Conservation (phyloP, 148 eudicot species). For the Chenopodium berlandieri region DNA sequence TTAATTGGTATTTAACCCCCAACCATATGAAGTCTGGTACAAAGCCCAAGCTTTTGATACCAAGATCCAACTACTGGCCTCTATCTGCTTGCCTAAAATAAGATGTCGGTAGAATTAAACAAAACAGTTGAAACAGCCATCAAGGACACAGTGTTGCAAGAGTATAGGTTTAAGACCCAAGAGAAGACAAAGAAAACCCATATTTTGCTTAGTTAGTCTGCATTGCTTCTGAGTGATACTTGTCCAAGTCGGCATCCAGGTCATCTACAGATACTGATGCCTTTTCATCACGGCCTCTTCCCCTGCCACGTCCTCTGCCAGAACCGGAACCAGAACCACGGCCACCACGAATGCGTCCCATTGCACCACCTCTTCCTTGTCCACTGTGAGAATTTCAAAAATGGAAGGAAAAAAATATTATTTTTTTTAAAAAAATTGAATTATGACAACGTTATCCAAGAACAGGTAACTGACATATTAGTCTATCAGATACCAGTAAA, state of each 20-base stretch:
- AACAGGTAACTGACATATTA: background rate
- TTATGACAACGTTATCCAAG: background rate
- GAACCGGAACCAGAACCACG: constrained; percentile 51
- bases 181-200: constrained; percentile 14
- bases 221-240: constrained; percentile 78
- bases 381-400: constrained; percentile 44
- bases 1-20: constrained; percentile 25
- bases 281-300: constrained; percentile 66
- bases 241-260: constrained; percentile 92
- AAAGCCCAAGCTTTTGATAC: constrained; percentile 39
- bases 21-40: constrained; percentile 28
- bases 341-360: constrained; percentile 60
- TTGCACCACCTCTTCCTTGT: constrained; percentile 64
- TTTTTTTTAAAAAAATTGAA: background rate
- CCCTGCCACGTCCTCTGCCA: constrained; percentile 58
- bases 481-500: background rate
- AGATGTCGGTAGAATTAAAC: constrained; percentile 31
- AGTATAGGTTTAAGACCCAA: constrained; percentile 23
- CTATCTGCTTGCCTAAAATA: constrained; percentile 36
- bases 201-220: constrained; percentile 41
- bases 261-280: constrained; percentile 67
- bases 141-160: constrained; percentile 26
- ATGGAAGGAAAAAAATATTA: background rate
- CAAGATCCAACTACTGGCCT: constrained; percentile 31
- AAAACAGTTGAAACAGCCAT: constrained; percentile 31